Base-by-base conservation (phyloP, 2,329 filamentous ascomycete species). In the Calonectria pseudoreteaudii region DNA sequence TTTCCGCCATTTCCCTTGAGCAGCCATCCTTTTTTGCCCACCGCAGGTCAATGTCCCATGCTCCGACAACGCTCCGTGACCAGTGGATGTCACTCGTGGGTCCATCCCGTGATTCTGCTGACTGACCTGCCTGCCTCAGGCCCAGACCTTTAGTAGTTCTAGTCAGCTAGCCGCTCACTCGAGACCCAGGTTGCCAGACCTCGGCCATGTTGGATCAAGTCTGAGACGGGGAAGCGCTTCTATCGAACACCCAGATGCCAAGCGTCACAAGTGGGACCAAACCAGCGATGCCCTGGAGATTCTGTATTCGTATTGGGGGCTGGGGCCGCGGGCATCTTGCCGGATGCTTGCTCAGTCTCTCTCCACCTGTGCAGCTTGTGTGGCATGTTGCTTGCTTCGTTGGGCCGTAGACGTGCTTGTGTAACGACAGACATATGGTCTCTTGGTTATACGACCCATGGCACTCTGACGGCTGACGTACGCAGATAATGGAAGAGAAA, bases 1-100 rank as follows among this genome's bases (percentile, higher is more conserved):
- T 41, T 58, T 38, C 68, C 68, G 38, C 68, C 62, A 60, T 58
- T 71, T 67, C 16, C 31, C 31, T 62, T 31, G 31, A 28, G 18
- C 58, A 41, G 36, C 13, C 60, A 49, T 64, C 34, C 30, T 16
- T 9, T 36, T 41, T n/a, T 38, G 31, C 52, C 18, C 52, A 56
- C 34, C 13, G 10, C 26, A 34, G 31, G 23, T n/a, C 41, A 60
- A 49, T 49, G 49, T 58, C 28, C 68, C 47, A 53, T 70, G 50
- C 52, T 69, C 68, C 68, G 47, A 41, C 20, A 58, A 31, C 56
- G 41, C 34, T 70, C 66, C 38, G 47, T 50, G 50, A 70, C 74
- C 64, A 74, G 70, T 73, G 58, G 56, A 31, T 34, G 41, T 28
- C 38, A 28, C 77, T 65, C 76, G 73, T 79, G 75, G 70, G 34